phyloP scores from a whole-genome alignment of 2,329 filamentous ascomycete genomes.

The Talaromyces funiculosus region DNA sequence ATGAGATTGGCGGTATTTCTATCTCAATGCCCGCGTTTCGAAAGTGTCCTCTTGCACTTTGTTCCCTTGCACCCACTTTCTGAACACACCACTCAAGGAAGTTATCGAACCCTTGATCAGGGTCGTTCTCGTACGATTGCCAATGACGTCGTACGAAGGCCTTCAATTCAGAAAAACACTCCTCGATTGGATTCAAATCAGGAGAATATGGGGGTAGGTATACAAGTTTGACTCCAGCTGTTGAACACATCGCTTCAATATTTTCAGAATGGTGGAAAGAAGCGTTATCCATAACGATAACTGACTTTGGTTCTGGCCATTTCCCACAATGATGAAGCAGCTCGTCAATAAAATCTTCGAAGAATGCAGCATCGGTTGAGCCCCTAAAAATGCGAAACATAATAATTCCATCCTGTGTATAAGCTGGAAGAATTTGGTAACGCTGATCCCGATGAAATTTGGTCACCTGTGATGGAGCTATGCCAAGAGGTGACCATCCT shows the following conservation, averaged over 20 bases:
- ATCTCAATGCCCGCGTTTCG: no score
- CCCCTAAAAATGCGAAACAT: conserved; percentile 25
- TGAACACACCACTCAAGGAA: conserved; percentile 24
- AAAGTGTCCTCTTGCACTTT: conserved; percentile 25
- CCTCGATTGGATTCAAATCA: conserved; percentile 30
- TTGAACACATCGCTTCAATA: not conserved
- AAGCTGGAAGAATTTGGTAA: conserved; percentile 29
- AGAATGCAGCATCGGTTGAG: conserved; percentile 25
- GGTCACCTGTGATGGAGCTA: conserved; percentile 22
- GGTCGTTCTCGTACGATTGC: conserved; percentile 16
- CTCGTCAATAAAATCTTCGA: conserved; percentile 28
- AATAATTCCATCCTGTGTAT: conserved; percentile 27
- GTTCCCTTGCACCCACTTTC: conserved; percentile 19
- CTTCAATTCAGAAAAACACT: conserved; percentile 30
- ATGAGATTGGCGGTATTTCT: no score
- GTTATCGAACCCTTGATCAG: conserved; percentile 16
- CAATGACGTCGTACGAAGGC: conserved; percentile 27
- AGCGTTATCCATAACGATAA: conserved; percentile 24
- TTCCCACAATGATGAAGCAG: conserved; percentile 21
- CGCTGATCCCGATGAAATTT: conserved; percentile 20
- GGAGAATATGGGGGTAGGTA: conserved; percentile 29
- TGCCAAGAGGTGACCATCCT: conserved; percentile 32
- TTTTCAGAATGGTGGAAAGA: conserved; percentile 1
- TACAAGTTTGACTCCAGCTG: not conserved
- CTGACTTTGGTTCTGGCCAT: conserved; percentile 23